Conservation (phyloP, 2,329 filamentous ascomycete genomes). For the Ophiostoma novo-ulmi region DNA sequence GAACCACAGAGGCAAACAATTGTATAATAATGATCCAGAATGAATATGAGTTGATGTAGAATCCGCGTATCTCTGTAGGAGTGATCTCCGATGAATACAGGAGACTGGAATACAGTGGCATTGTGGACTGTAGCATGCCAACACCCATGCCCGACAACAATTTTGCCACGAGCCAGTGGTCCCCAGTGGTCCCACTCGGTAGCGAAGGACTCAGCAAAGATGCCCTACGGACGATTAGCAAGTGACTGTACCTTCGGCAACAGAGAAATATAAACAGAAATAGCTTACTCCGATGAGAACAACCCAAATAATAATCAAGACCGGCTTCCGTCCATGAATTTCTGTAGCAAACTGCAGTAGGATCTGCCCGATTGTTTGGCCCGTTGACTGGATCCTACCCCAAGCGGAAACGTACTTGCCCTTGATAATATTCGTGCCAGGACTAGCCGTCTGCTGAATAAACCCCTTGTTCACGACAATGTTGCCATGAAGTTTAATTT, state of each 20-base stretch:
- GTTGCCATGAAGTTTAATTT: conserved; percentile 23
- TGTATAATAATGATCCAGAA: conserved; percentile 43
- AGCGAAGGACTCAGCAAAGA: conserved; percentile 37
- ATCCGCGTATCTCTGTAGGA: conserved; percentile 38
- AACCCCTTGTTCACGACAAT: conserved; percentile 26
- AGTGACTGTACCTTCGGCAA: neutral
- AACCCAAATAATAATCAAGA: conserved; percentile 30
- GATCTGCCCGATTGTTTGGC: conserved; percentile 20
- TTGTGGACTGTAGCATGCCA: conserved; percentile 39
- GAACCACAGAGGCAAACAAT: conserved; percentile 40
- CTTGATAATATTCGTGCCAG: conserved; percentile 20
- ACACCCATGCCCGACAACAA: conserved; percentile 36
- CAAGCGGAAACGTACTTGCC: conserved; percentile 24
- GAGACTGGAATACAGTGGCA: conserved; percentile 41
- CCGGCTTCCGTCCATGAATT: conserved; percentile 35
- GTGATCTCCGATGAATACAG: conserved; percentile 40
- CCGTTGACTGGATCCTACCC: conserved; percentile 22
- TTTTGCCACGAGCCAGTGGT: conserved; percentile 38
- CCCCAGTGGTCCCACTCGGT: conserved; percentile 38
- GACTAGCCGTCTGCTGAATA: conserved; percentile 24
- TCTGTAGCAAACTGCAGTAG: conserved; percentile 37
- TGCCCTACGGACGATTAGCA: conserved; percentile 29
- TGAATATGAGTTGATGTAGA: conserved; percentile 38
- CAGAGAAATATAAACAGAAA: too few relatives aligned
- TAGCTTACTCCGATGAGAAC: neutral